Evolutionary conservation across 345 rosid species (phyloP).

Genomic region (Hirschfeldia incana): DNA sequence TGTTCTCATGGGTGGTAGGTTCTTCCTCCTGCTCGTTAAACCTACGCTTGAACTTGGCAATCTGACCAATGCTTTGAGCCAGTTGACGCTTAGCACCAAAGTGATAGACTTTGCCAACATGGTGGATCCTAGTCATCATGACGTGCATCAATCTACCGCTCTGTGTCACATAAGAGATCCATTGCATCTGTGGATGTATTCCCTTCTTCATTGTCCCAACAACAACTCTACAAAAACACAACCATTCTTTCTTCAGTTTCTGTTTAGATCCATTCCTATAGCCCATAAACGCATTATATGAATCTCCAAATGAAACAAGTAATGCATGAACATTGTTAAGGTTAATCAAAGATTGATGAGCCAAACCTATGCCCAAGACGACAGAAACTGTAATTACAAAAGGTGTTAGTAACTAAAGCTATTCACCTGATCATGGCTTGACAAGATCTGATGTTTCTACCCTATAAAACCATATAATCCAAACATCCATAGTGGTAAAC

Average conservation of each 20-base stretch:
- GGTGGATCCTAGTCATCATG: conserved; percentile 87
- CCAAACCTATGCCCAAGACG: not conserved
- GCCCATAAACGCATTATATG: not conserved
- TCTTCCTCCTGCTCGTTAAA: conserved; percentile 60
- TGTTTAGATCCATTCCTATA: not conserved
- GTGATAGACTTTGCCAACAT: conserved; percentile 82
- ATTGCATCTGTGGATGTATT: conserved; percentile 91
- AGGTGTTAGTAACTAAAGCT: not conserved
- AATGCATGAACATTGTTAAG: not conserved
- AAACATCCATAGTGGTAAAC: not conserved
- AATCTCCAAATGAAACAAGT: not conserved
- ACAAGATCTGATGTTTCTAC: no score
- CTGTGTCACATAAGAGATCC: conserved; percentile 91
- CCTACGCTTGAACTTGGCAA: conserved; percentile 82
- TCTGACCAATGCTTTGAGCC: conserved; percentile 84
- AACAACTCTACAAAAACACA: conserved; percentile 31
- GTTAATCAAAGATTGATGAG: not conserved
- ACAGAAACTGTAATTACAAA: not conserved
- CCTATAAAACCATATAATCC: no score
- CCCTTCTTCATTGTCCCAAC: conserved; percentile 75
- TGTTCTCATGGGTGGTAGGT: conserved; percentile 17
- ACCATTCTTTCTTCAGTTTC: not conserved
- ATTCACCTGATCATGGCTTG: no score
- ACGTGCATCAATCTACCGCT: conserved; percentile 86
- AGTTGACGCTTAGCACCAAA: conserved; percentile 83